phyloP scores from a whole-genome alignment of 1,284 basidiomycete species.

The Tilletiopsis washingtonensis region DNA sequence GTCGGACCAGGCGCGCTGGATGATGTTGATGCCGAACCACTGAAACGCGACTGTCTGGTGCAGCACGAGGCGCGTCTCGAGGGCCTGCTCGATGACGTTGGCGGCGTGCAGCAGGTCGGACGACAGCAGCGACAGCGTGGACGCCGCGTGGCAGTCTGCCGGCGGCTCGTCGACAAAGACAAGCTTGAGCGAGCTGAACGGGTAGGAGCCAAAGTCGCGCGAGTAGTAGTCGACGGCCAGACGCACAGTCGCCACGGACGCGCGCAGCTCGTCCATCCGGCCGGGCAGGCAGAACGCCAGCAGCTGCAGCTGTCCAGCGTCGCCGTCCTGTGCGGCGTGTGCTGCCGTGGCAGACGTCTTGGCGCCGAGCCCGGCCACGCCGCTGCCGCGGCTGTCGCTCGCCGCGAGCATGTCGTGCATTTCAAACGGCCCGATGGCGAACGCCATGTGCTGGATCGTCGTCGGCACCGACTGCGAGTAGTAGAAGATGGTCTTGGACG shows the following conservation, averaged over 20 bases:
- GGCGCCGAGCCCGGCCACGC: slow-evolving; percentile 53
- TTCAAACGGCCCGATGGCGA: slow-evolving; percentile 86
- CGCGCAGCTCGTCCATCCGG: slow-evolving; percentile 61
- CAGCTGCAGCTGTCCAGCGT: slow-evolving; percentile 75
- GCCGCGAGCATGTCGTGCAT: slow-evolving; percentile 11
- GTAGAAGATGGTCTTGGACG: slow-evolving; percentile 87
- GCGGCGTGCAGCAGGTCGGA: slow-evolving; percentile 79
- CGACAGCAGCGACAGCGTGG: slow-evolving; percentile 73
- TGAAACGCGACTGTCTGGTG: slow-evolving; percentile 78
- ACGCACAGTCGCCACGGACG: slow-evolving; percentile 67
- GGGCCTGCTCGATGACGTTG: slow-evolving; percentile 84
- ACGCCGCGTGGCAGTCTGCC: slow-evolving; percentile 63
- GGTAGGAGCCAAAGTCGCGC: slow-evolving; percentile 90
- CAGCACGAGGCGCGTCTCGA: slow-evolving; percentile 78
- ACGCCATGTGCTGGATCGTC: slow-evolving; percentile 89
- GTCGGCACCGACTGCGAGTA: slow-evolving; percentile 82
- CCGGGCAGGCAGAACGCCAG: slow-evolving; percentile 89
- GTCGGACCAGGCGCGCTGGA: slow-evolving; percentile 88
- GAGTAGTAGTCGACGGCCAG: slow-evolving; percentile 86
- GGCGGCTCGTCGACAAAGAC: slow-evolving; percentile 85
- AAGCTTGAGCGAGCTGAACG: slow-evolving; percentile 82
- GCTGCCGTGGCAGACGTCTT: slow-evolving; percentile 43
- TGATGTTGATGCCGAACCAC: slow-evolving; percentile 95
- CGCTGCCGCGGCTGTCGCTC: slow-evolving; percentile 9
- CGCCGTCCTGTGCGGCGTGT: slow-evolving; percentile 17